A percentile compares a stretch with the other conserved stretches of the same genome.
phyloP scores from a whole-genome alignment of 164 flowering plant genomes.

The Santalum album region DNA sequence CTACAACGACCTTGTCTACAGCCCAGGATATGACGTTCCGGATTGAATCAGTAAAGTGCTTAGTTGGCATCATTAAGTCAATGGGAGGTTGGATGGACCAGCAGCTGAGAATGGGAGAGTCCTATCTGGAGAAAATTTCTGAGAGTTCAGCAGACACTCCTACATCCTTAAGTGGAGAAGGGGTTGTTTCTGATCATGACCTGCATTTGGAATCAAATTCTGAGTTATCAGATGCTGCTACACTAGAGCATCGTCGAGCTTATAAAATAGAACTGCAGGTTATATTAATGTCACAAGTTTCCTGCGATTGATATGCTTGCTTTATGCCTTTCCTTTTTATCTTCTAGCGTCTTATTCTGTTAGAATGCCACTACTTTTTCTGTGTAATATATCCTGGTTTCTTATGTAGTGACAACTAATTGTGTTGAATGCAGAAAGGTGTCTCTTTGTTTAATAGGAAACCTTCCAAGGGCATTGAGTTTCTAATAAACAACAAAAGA shows the following conservation, averaged over 20 bases:
- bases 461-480: conserved; percentile 94
- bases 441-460: conserved; percentile 80
- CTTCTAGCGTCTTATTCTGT: too few relatives aligned
- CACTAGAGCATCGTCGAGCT: conserved; percentile 90
- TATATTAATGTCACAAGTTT: not conserved
- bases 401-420: conserved; percentile 18
- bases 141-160: conserved; percentile 49
- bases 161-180: conserved; percentile 43
- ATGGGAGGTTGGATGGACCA: conserved; percentile 99
- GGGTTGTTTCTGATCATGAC: conserved; percentile 51
- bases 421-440: conserved; percentile 79
- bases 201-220: conserved; percentile 57
- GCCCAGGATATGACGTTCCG: conserved; percentile 86
- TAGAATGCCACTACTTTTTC: too few relatives aligned
- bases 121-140: conserved; percentile 28
- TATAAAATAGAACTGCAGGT: conserved; percentile 94
- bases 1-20: conserved; percentile 75
- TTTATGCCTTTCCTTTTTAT: too few relatives aligned
- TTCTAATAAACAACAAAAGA: conserved; percentile 69
- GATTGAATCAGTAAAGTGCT: conserved; percentile 88
- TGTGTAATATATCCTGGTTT: too few relatives aligned
- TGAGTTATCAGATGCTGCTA: conserved; percentile 75
- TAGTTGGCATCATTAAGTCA: conserved; percentile 72
- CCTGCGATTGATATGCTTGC: not conserved
- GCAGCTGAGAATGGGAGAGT: conserved; percentile 57